phyloP scores from a whole-genome alignment of 345 rosid species.

The Camelina sativa region DNA sequence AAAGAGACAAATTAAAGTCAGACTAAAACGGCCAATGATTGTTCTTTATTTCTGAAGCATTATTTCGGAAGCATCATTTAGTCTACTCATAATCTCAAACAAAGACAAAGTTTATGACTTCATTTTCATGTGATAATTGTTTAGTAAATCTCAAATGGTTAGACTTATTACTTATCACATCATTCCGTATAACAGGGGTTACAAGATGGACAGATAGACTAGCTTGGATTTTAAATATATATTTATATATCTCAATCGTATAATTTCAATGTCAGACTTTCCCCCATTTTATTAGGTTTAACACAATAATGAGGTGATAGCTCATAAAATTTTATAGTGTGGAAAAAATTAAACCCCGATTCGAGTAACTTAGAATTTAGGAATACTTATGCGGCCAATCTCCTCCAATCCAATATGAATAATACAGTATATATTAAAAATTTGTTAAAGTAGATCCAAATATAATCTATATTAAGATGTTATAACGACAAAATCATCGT shows the following conservation, averaged over 20 bases:
- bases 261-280: neutral
- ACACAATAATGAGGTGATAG: too few species aligned
- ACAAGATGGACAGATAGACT: neutral
- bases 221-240: neutral
- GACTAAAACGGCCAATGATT: neutral
- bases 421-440: too few species aligned
- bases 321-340: too few species aligned
- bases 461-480: neutral
- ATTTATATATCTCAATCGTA: neutral
- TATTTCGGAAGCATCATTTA: neutral
- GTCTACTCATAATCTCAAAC: constrained; percentile 10
- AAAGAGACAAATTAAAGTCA: too few species aligned
- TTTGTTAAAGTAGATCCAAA: too few species aligned
- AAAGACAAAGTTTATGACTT: constrained; percentile 12
- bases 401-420: too few species aligned
- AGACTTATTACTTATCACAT: constrained; percentile 11
- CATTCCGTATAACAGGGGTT: neutral
- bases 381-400: neutral
- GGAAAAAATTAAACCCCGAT: too few species aligned
- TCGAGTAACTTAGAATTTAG: neutral
- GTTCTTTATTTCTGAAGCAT: constrained; percentile 13
- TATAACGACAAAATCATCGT: constrained; percentile 15
- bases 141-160: constrained; percentile 3
- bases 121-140: neutral
- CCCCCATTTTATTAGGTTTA: neutral